phyloP scores from a whole-genome alignment of 2,329 filamentous ascomycete genomes.

The Helminthosporium solani region DNA sequence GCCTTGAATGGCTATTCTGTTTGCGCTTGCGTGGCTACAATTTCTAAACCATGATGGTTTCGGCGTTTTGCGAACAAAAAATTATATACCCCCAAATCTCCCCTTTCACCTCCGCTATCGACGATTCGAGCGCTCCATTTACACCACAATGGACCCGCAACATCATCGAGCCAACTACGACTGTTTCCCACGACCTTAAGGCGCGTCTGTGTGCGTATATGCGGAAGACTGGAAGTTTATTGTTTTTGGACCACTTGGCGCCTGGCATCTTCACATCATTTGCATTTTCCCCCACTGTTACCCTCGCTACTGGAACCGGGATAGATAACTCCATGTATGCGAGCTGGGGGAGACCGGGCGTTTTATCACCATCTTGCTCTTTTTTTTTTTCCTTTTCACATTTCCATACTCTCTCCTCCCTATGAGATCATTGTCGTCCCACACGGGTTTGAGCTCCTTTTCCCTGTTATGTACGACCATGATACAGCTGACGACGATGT shows the following conservation, averaged over 20 bases:
- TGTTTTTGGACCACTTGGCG: conserved; percentile 1
- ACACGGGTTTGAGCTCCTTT: too few species aligned
- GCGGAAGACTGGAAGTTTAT: conserved; percentile 1
- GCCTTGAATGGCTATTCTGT: background rate
- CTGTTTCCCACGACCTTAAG: background rate
- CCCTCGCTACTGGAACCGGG: conserved; percentile 9
- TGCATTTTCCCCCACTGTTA: conserved; percentile 15
- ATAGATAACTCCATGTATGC: conserved; percentile 1
- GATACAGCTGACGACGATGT: background rate
- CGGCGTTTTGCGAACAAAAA: background rate
- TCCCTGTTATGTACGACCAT: background rate
- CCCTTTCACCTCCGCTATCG: background rate
- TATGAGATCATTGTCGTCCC: too few species aligned
- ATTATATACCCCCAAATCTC: background rate
- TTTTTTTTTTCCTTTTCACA: conserved; percentile 3
- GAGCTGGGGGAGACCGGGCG: conserved; percentile 14
- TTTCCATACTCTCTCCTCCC: background rate
- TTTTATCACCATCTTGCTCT: conserved; percentile 5
- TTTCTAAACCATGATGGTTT: background rate
- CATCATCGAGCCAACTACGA: conserved; percentile 4
- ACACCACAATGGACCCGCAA: background rate
- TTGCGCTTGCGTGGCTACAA: background rate
- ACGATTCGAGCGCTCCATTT: background rate
- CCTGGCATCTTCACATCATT: conserved; percentile 3
- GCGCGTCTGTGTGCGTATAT: conserved; percentile 1